Base-by-base conservation (phyloP, 345 rosid genomes). In the Arabis alpina region DNA sequence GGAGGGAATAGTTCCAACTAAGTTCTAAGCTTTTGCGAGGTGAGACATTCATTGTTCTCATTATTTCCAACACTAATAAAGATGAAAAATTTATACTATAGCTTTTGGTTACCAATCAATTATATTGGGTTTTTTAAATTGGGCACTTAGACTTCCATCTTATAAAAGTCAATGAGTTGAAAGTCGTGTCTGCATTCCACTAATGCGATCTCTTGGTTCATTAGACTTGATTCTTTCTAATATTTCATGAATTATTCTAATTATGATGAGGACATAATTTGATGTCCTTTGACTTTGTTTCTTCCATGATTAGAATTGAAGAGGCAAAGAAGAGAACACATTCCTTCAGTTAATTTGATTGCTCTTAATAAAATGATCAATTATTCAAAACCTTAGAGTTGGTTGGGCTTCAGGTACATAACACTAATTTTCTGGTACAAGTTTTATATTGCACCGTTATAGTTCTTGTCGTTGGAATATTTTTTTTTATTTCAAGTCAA, bases 211-310 rank as follows among this genome's bases (percentile, higher is more conserved):
- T 45, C 4, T 54, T 14, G 23, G n/a, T 28, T 49, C 19, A 42
- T 4, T 19, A 37, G 44, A 23, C 15, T 11, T 58, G 11, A 7
- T 60, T 15, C 2, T 30, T 2, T 41, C 13, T n/a, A 44, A 55
- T 48, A 8, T 15, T 71, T 25, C 48, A 19, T 19, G 23, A 19
- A 19, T 41, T 53, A 65, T 64, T 64, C 25, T 55, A 40, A 56
- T 56, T 42, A 64, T 64, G 64, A 72, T 73, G 57, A 42, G 10
- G 66, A 58, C 40, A 73, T 73, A 30, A 73, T 73, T 64, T 28
- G 44, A 65, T 65, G 66, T 66, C 54, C 66, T 40, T 73, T 73
- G 77, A 73, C 77, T 42, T 56, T 73, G 4, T 54, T 49, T 40
- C 27, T 19, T 56, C 16, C 42, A 28, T 72, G 60, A 60, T 60